Conservation (phyloP, 164 flowering plant species). For the Tetrastigma voinierianum region DNA sequence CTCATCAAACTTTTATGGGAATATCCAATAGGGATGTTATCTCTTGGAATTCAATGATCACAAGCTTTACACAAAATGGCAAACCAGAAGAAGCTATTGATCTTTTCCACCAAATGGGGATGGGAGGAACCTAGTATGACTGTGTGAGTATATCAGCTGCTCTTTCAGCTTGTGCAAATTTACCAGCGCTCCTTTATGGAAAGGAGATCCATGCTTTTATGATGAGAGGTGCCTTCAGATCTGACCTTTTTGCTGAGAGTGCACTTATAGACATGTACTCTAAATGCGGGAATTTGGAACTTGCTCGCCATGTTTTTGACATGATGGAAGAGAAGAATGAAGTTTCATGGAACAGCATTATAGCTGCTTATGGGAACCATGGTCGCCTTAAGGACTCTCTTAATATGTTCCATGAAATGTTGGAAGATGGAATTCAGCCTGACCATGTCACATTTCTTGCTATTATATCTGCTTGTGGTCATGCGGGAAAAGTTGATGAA, state of each 20-base stretch:
- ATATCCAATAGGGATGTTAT: conserved; percentile 53
- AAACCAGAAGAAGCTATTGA: conserved; percentile 66
- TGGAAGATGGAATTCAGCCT: conserved; percentile 50
- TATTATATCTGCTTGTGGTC: conserved; percentile 78
- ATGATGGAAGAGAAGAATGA: conserved; percentile 57
- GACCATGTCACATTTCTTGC: conserved; percentile 80
- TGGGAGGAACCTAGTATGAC: conserved; percentile 40
- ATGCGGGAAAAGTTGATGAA: conserved; percentile 70
- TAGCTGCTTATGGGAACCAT: conserved; percentile 81
- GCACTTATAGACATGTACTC: conserved; percentile 80
- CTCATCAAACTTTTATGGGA: conserved; percentile 39
- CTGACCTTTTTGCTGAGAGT: conserved; percentile 56
- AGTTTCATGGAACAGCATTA: conserved; percentile 86
- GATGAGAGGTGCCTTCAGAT: conserved; percentile 36
- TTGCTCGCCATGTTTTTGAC: conserved; percentile 62
- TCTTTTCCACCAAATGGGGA: conserved; percentile 66
- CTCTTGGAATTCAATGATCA: conserved; percentile 81
- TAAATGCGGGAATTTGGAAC: conserved; percentile 64
- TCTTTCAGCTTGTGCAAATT: conserved; percentile 72
- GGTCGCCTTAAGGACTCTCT: conserved; percentile 54
- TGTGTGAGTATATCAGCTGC: conserved; percentile 72
- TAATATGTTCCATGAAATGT: conserved; percentile 52
- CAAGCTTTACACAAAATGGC: conserved; percentile 65
- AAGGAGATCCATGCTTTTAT: conserved; percentile 72
- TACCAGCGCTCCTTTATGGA: conserved; percentile 64